These are phyloP conservation scores for Phytophthora crassamura DNA, from an alignment of 352 stramenopile genomes.

Conservation along the genomic window DNA sequence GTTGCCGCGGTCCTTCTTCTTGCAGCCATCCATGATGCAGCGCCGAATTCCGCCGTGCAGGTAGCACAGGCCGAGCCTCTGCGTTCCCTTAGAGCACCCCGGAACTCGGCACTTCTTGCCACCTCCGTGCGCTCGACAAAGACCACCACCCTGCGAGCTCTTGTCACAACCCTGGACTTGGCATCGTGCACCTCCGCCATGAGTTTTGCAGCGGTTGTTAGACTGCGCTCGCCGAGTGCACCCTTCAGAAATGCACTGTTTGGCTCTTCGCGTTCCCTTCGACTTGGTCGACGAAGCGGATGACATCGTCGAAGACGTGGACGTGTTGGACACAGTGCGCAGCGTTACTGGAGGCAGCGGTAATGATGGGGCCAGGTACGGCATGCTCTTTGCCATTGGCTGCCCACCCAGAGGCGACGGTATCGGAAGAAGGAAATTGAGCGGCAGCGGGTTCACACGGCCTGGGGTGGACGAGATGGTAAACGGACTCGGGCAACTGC, in stretches of 20 bases:
- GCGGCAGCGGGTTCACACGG: constrained; percentile 37
- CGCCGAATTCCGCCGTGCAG: constrained; percentile 79
- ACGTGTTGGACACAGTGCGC: constrained; percentile 34
- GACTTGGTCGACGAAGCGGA: constrained; percentile 37
- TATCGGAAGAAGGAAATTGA: constrained; percentile 32
- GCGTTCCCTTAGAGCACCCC: constrained; percentile 79
- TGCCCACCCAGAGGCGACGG: constrained; percentile 20
- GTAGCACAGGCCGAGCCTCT: constrained; percentile 82
- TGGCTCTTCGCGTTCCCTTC: constrained; percentile 49
- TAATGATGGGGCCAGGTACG: constrained; percentile 24
- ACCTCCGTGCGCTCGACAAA: constrained; percentile 52
- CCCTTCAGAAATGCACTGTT: constrained; percentile 69
- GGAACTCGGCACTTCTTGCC: constrained; percentile 77
- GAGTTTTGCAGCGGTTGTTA: constrained; percentile 86
- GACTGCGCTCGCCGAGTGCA: constrained; percentile 74
- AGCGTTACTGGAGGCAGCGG: constrained; percentile 28
- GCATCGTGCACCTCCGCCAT: constrained; percentile 79
- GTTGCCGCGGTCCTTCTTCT: constrained; percentile 86
- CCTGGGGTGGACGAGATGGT: constrained; percentile 26
- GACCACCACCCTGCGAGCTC: constrained; percentile 77
- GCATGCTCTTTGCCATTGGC: constrained; percentile 24
- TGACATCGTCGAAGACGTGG: constrained; percentile 31
- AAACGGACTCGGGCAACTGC: constrained; percentile 13
- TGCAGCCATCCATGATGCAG: constrained; percentile 75
- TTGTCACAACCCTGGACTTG: constrained; percentile 74